Conservation (phyloP, 2,329 filamentous ascomycete species). For the Aspergillus versicolor region DNA sequence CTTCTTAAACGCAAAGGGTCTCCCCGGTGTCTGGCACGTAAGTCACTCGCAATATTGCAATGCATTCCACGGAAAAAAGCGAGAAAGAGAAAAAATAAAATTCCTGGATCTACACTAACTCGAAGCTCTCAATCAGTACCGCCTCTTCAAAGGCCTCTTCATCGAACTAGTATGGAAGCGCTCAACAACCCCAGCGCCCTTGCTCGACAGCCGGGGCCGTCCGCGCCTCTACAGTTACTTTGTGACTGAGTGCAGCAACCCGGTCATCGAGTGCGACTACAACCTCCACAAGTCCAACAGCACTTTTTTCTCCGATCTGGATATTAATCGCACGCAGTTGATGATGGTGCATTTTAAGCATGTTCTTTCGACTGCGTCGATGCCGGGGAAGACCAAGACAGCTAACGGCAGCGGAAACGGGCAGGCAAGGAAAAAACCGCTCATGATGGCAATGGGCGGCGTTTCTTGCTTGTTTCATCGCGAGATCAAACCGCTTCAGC, state of each 20-base stretch:
- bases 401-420: background rate
- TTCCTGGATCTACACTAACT: background rate
- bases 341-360: background rate
- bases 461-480: slow-evolving; percentile 69
- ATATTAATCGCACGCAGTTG: slow-evolving; percentile 75
- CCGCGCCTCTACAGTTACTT: slow-evolving; percentile 59
- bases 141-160: slow-evolving; percentile 47
- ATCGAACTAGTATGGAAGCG: slow-evolving; percentile 24
- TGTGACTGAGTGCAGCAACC: slow-evolving; percentile 39
- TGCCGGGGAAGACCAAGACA: background rate
- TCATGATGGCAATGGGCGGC: slow-evolving; percentile 66
- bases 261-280: slow-evolving; percentile 76
- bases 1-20: slow-evolving; percentile 25
- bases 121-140: background rate
- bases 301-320: slow-evolving; percentile 82
- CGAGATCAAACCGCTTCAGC: slow-evolving; percentile 66
- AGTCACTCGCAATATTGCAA: slow-evolving; percentile 4
- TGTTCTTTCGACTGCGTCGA: background rate
- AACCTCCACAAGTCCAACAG: slow-evolving; percentile 77
- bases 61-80: background rate
- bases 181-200: slow-evolving; percentile 36
- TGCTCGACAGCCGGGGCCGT: slow-evolving; percentile 55
- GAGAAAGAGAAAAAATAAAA: too few species aligned
- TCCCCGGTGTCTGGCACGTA: slow-evolving; percentile 34
- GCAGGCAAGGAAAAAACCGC: slow-evolving; percentile 48